Evolutionary conservation across 179 eudicot species (phyloP).

Genomic region (Sideroxylon spinosum): DNA sequence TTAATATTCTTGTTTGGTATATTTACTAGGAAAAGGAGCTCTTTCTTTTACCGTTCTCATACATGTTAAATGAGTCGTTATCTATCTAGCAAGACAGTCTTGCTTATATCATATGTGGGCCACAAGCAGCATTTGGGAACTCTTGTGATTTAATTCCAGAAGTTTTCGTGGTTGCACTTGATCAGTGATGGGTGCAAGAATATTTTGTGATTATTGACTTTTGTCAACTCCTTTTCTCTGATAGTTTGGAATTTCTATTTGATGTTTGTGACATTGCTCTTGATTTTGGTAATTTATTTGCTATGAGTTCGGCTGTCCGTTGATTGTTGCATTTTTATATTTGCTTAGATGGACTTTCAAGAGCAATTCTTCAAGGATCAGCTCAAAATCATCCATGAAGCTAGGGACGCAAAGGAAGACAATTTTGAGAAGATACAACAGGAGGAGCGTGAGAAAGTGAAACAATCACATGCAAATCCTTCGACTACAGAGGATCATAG

Average conservation of each 20-base stretch:
- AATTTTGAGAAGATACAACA: slow-evolving; percentile 63
- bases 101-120: not conserved
- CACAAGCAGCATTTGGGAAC: not conserved
- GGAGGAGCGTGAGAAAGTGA: slow-evolving; percentile 43
- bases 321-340: not conserved
- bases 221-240: not conserved
- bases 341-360: slow-evolving; percentile 63
- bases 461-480: slow-evolving; percentile 28
- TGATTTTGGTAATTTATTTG: not conserved
- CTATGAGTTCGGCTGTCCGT: not conserved
- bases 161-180: slow-evolving; percentile 8
- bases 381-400: slow-evolving; percentile 46
- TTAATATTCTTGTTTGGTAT: not conserved
- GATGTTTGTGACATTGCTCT: not conserved
- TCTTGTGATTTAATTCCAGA: not conserved
- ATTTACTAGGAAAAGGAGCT: not conserved
- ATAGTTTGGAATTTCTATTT: slow-evolving; percentile 5
- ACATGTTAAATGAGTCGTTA: not conserved
- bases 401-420: slow-evolving; percentile 51
- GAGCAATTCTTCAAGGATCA: slow-evolving; percentile 67
- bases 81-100: not conserved
- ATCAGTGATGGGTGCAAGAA: not conserved
- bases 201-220: not conserved
- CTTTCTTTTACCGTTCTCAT: not conserved
- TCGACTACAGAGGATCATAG: slow-evolving; percentile 31